Conservation (phyloP, 257 asterid genomes). For the Paulownia fortunei region DNA sequence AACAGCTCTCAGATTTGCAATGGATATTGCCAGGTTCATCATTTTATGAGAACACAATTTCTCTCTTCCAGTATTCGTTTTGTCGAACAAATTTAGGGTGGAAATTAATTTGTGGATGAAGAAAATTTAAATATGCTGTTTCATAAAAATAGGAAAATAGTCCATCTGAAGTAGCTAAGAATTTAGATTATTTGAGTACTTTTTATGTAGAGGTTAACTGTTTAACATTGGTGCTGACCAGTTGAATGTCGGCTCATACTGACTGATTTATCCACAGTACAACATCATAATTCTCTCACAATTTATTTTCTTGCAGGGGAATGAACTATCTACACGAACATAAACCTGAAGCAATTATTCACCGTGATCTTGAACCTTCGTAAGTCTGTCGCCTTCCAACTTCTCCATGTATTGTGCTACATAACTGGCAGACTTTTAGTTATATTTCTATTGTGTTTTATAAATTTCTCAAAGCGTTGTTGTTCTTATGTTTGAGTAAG, state of each 20-base stretch:
- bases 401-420: conserved; percentile 13
- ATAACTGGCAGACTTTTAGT: neutral
- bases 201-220: neutral
- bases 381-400: conserved; percentile 47
- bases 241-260: conserved; percentile 1
- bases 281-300: conserved; percentile 12
- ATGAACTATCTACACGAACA: conserved; percentile 88
- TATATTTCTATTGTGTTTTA: neutral
- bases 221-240: neutral
- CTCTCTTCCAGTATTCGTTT: neutral
- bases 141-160: neutral
- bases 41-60: neutral
- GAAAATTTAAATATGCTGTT: neutral
- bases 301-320: conserved; percentile 67
- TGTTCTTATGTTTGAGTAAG: conserved; percentile 30
- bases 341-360: conserved; percentile 88
- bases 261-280: neutral
- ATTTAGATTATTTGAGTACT: neutral
- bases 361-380: conserved; percentile 97
- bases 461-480: conserved; percentile 32
- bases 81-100: neutral
- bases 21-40: conserved; percentile 92
- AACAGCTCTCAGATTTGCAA: conserved; percentile 85
- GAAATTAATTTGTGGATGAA: neutral
- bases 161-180: neutral